phyloP scores from a whole-genome alignment of 805 yeast genomes.

The Zygosaccharomyces gambellarensis region DNA sequence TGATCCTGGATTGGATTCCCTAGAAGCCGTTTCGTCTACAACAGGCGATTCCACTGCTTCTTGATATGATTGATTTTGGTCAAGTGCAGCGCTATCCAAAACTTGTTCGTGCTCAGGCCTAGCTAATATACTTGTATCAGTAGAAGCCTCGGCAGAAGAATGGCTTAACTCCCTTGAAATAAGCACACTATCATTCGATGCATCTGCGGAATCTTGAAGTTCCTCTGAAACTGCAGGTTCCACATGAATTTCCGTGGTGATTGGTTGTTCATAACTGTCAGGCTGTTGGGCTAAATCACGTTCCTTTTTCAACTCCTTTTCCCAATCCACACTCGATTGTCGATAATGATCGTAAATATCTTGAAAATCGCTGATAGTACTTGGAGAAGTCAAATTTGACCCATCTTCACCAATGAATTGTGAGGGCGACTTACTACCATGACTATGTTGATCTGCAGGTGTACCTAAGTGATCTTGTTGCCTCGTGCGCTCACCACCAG shows the following conservation, averaged over 20 bases:
- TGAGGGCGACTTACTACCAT: constrained; percentile 3
- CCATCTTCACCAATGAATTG: constrained; percentile 3
- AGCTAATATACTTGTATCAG: constrained; percentile 12
- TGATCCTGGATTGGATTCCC: neutral
- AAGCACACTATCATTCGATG: constrained; percentile 3
- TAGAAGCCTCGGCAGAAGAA: constrained; percentile 15
- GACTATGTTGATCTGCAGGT: constrained; percentile 1
- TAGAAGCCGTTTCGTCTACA: neutral
- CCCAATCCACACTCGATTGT: constrained; percentile 23
- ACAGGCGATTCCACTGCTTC: neutral
- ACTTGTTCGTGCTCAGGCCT: constrained; percentile 10
- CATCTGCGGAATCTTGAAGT: neutral
- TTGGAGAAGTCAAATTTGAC: constrained; percentile 9
- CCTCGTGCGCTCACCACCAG: neutral
- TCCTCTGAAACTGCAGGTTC: neutral
- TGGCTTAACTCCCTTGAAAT: constrained; percentile 16
- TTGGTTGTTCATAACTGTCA: neutral
- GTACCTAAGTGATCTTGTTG: constrained; percentile 2
- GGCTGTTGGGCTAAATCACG: neutral
- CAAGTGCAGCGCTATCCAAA: neutral
- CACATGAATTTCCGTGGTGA: neutral
- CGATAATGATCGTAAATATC: constrained; percentile 32
- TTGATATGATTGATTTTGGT: neutral
- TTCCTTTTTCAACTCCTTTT: constrained; percentile 9
- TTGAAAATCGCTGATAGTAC: constrained; percentile 20